Evolutionary conservation across 768 basidiomycete genomes (phyloP).

Genomic region (Rhodosporidiobolus odoratus): DNA sequence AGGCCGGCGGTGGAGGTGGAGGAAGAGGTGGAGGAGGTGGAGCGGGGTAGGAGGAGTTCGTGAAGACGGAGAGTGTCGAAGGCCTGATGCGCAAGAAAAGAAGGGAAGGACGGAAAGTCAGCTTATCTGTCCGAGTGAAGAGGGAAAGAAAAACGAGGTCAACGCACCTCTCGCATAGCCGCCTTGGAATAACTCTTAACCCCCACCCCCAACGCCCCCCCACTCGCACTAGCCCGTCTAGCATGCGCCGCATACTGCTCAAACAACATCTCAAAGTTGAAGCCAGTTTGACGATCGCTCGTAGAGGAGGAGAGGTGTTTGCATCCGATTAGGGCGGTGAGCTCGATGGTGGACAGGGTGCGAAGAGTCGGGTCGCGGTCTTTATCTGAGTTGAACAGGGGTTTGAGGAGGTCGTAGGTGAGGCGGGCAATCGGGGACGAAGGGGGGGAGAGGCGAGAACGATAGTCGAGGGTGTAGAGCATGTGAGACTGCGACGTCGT

Average conservation of each 20-base stretch:
- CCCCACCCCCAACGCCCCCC: not conserved
- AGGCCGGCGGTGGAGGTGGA: slow-evolving; percentile 3
- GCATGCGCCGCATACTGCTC: slow-evolving; percentile 50
- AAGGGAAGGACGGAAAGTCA: too few relatives aligned
- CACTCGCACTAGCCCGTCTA: slow-evolving; percentile 20
- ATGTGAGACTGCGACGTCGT: slow-evolving; percentile 16
- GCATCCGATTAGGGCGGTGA: slow-evolving; percentile 66
- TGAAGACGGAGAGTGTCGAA: slow-evolving; percentile 27
- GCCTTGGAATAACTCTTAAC: slow-evolving; percentile 3
- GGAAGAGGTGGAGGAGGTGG: slow-evolving; percentile 6
- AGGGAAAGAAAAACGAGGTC: not conserved
- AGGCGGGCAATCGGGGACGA: not conserved
- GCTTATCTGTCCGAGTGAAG: too few relatives aligned
- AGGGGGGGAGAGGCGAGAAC: not conserved
- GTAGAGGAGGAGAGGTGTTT: slow-evolving; percentile 57
- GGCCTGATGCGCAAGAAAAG: not conserved
- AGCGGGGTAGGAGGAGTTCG: slow-evolving; percentile 32
- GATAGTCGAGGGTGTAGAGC: slow-evolving; percentile 15
- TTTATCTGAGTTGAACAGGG: not conserved
- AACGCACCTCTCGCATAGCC: slow-evolving; percentile 9
- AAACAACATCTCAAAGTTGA: slow-evolving; percentile 89
- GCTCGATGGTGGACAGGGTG: slow-evolving; percentile 70
- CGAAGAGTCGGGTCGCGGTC: slow-evolving; percentile 11
- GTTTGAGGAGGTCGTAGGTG: slow-evolving; percentile 10
- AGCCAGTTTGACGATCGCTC: slow-evolving; percentile 66